phyloP scores from a whole-genome alignment of 805 yeast species.

The Yarrowia sp. region DNA sequence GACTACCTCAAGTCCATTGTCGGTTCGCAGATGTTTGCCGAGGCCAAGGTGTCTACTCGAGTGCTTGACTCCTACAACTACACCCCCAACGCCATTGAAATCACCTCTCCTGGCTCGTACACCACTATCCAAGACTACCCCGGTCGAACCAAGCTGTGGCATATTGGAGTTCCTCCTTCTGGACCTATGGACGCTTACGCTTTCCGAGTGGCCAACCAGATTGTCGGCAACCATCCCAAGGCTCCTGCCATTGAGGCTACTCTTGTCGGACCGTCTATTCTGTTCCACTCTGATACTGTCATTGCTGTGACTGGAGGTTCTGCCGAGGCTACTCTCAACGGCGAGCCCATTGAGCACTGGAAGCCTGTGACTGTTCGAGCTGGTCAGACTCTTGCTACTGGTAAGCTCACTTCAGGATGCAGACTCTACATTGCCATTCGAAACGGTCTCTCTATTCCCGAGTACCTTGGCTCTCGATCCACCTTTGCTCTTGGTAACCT shows the following conservation, averaged over 20 bases:
- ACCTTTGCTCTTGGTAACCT: conserved; percentile 88
- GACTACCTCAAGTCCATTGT: conserved; percentile 88
- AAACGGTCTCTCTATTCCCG: conserved; percentile 92
- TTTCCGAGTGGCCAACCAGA: conserved; percentile 82
- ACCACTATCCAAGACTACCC: conserved; percentile 97
- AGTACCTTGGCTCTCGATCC: conserved; percentile 92
- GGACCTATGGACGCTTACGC: conserved; percentile 97
- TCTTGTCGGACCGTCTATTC: conserved; percentile 76
- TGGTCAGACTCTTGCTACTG: conserved; percentile 78
- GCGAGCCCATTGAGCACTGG: conserved; percentile 57
- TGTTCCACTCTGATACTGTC: conserved; percentile 77
- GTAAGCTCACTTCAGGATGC: conserved; percentile 80
- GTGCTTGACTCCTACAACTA: conserved; percentile 79
- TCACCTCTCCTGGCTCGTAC: conserved; percentile 86
- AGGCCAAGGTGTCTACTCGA: conserved; percentile 82
- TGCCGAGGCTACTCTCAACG: conserved; percentile 66
- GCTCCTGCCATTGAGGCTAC: conserved; percentile 93
- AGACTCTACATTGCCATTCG: conserved; percentile 86
- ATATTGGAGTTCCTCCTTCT: conserved; percentile 95
- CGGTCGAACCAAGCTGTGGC: conserved; percentile 82
- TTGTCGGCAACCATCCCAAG: conserved; percentile 78
- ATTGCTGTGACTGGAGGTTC: conserved; percentile 87
- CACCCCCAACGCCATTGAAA: conserved; percentile 79
- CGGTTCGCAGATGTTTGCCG: conserved; percentile 75
- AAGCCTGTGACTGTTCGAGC: conserved; percentile 65